Base-by-base conservation (phyloP, 2,329 filamentous ascomycete species). In the Xylariaceae sp. region DNA sequence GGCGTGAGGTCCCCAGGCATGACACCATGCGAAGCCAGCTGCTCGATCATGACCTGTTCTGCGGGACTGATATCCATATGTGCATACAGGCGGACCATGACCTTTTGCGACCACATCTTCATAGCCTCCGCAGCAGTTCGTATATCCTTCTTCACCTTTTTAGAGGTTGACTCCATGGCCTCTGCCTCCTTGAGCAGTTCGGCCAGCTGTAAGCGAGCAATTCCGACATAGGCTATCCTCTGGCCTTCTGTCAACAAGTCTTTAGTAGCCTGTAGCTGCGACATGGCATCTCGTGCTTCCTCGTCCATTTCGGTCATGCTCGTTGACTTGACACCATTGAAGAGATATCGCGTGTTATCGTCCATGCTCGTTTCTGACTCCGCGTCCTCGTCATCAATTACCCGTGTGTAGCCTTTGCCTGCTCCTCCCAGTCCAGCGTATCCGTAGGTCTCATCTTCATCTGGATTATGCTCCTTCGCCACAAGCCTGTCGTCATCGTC, bases 11-110 rank as follows among this genome's bases (percentile, higher is more conserved):
- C 93, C 34, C 73, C 71, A 1, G 93, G 85, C 47, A 89, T 74
- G 6, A 98, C 89, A 4, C 91, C 93, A 65, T 98, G 93, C 43
- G 93, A 87, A 11, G 87, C 85, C 44, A 98, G 73, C 64, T 98
- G 93, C 67, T 98, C 93, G 52, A 98, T 96, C 93, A 98, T 98
- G 63, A 98, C 74, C 69, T 98, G 93, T 65, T 98, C 93, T 12
- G 79, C 83, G 17, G 84, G 73, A 57, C 83, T 89, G 56, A 98
- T 94, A 45, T 98, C 93, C 93, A 98, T 98, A 65, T 98, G 93
- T 11, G 81, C 72, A 63, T 97, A 98, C 11, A 98, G 64, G 18
- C 91, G 81, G 45, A 96, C 81, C 90, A 98, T 98, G 77, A 95
- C 95, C 69, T 94, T 94, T 63, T 98, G 93, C 42, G 87, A 83